Evolutionary conservation across 2,329 filamentous ascomycete genomes (phyloP), one percentile per base, ranked within the genome.

Genomic region (Aspergillus sclerotialis): DNA sequence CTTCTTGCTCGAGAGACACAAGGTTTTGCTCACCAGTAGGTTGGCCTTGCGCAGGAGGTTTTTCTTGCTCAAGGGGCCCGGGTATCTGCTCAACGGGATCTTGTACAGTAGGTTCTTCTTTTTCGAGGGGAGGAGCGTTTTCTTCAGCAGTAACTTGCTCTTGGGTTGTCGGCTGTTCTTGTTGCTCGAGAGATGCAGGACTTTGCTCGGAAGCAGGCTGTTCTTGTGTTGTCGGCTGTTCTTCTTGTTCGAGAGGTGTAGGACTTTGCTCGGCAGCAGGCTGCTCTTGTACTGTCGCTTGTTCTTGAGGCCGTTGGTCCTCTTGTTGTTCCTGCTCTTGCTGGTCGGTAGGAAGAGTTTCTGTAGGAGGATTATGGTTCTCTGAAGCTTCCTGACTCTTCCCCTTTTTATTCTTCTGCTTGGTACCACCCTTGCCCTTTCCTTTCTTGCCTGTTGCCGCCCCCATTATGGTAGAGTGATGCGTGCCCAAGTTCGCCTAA

Each of bases 351-450:
- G 45, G 35, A 37, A 48, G 35, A 28, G 48, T 47, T 30, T 51
- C 44, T 13, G 40, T 21, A 33, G 44, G 47, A 40, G 43, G 41
- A 35, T 50, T 46, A 33, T 54, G 53, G 35, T 39, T 40, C 32
- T 50, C 52, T 37, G 46, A 38, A 24, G 32, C 35, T 30, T 58
- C 56, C 39, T 56, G 52, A 32, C 31, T 44, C 47, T 58, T 58
- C 30, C 35, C 39, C 52, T 57, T 59, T 43, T 58, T 59, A 55
- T 47, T 48, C 46, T 57, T 57, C 40, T 48, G 43, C 40, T 55
- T 57, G 31, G 26, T 40, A 28, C 37, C 40, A 28, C 46, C 36
- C 45, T 57, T 60, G 44, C 39, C 43, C 33, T 56, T 60, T 35
- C 37, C 32, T 39, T 56, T 56, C 46, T 56, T 58, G 43, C 48